Base-by-base conservation (phyloP, 2,329 filamentous ascomycete genomes). In the Aureobasidium leucospermi region DNA sequence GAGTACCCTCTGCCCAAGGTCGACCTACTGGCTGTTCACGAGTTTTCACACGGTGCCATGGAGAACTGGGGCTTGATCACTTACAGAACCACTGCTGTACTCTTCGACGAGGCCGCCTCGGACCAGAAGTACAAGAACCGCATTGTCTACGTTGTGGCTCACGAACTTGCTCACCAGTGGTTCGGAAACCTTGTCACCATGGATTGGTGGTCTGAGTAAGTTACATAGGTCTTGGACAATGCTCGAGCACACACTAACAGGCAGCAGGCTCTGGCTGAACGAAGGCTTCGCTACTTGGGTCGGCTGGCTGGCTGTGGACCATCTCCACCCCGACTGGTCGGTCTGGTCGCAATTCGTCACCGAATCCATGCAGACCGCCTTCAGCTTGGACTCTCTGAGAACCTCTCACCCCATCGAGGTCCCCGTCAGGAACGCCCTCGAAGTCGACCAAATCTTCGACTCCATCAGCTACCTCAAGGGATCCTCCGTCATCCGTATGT, bases 251-350 rank as follows among this genome's bases (percentile, higher is more conserved):
- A 39, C 31, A 39, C 41, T 39, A 19, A 45, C 42, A 13, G 23
- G n/a, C 16, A 10, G 16, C 29, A 32, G 74, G 76, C 82, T 94
- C 42, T 96, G 91, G 91, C 81, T 96, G 56, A 96, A 96, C 69
- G 93, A 97, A 75, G 92, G 92, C 11, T 99, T 99, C 70, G 94
- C 94, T 43, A 99, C 94, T 3, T 97, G 93, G 93, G 93, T 96
- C 45, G 94, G 93, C 56, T 99, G 93, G 93, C 82, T 92, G 62
- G 92, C 91, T 9, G 85, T 92, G 61, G 90, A 97, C 70, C 83
- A 95, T 70, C 84, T 97, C 59, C 90, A 97, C 74, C 94, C 94
- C 3, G 93, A 96, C 66, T 97, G 94, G 93, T 87, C 97, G 68
- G 88, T 97, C 34, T 99, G 94, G 94, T 87, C 89, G 61, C 92